These are phyloP conservation scores for Lactarius quietus DNA, from an alignment of 768 basidiomycete genomes.

Conservation along the genomic window DNA sequence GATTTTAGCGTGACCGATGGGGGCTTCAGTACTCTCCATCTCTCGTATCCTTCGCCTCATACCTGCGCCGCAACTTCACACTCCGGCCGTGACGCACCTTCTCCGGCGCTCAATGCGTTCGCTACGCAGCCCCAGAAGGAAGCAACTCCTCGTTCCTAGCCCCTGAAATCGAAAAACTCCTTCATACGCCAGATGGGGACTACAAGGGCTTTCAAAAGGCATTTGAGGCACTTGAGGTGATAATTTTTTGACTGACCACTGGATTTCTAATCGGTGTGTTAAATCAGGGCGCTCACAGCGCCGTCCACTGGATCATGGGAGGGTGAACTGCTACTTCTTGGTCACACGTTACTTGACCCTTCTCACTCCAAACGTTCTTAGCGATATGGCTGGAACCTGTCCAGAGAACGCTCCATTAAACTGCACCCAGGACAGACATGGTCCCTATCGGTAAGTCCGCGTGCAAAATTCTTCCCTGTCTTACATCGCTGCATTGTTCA, in stretches of 20 bases:
- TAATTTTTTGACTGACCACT: background rate
- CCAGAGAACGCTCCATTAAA: conserved; percentile 28
- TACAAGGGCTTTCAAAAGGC: conserved; percentile 33
- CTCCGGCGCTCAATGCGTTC: background rate
- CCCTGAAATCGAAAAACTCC: conserved; percentile 27
- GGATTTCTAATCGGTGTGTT: background rate
- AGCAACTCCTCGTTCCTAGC: conserved; percentile 33
- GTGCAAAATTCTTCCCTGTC: too few relatives aligned
- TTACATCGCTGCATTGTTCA: conserved; percentile 7
- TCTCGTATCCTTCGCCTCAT: conserved; percentile 37
- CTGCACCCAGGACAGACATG: conserved; percentile 32
- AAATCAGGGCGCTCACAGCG: conserved; percentile 34
- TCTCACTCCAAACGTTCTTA: conserved; percentile 9
- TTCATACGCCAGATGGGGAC: conserved; percentile 30
- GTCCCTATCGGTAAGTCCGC: conserved; percentile 34
- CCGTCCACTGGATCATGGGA: conserved; percentile 36
- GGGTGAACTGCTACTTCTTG: conserved; percentile 27
- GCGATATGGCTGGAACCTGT: conserved; percentile 34
- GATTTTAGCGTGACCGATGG: conserved; percentile 31
- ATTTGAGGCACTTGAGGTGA: conserved; percentile 32
- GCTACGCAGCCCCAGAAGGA: conserved; percentile 26
- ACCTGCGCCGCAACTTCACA: conserved; percentile 35
- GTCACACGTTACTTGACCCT: too few relatives aligned
- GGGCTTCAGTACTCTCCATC: conserved; percentile 30
- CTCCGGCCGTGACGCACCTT: conserved; percentile 32